Percentiles rank a stretch among this genome's conserved stretches.
Evolutionary conservation across 1,284 basidiomycete species (phyloP).

Genomic region (Ustilago esculenta): DNA sequence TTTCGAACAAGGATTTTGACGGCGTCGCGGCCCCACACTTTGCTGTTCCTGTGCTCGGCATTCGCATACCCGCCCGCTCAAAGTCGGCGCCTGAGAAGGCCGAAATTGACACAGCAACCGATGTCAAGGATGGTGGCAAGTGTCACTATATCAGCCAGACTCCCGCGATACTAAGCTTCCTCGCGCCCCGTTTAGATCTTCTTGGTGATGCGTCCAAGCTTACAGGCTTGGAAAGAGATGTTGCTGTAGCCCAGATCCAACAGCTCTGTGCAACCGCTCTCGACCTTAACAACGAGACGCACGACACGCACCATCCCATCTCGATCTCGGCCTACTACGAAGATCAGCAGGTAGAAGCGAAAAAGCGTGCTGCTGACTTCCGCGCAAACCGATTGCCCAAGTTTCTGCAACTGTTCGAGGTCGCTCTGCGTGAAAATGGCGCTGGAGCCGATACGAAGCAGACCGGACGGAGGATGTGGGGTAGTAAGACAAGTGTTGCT

Average conservation of each 20-base stretch:
- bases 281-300: slow-evolving; percentile 70
- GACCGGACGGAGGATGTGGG: slow-evolving; percentile 66
- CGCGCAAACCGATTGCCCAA: slow-evolving; percentile 70
- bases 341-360: slow-evolving; percentile 70
- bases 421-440: slow-evolving; percentile 59
- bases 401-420: slow-evolving; percentile 69
- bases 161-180: slow-evolving; percentile 69
- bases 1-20: slow-evolving; percentile 17
- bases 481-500: slow-evolving; percentile 69
- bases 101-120: not conserved
- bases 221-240: slow-evolving; percentile 25
- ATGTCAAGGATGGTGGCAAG: slow-evolving; percentile 1
- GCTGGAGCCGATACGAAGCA: slow-evolving; percentile 50
- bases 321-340: slow-evolving; percentile 67
- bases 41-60: slow-evolving; percentile 65
- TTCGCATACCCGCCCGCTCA: not conserved
- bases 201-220: slow-evolving; percentile 42
- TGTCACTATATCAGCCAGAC: slow-evolving; percentile 68
- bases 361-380: slow-evolving; percentile 68
- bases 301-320: slow-evolving; percentile 59
- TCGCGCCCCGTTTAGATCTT: slow-evolving; percentile 68
- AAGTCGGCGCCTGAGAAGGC: slow-evolving; percentile 1
- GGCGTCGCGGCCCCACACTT: slow-evolving; percentile 53
- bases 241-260: slow-evolving; percentile 63
- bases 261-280: slow-evolving; percentile 70